These are phyloP conservation scores for Fonsecaea monophora DNA, from an alignment of 2,329 filamentous ascomycete genomes.

Conservation along the genomic window DNA sequence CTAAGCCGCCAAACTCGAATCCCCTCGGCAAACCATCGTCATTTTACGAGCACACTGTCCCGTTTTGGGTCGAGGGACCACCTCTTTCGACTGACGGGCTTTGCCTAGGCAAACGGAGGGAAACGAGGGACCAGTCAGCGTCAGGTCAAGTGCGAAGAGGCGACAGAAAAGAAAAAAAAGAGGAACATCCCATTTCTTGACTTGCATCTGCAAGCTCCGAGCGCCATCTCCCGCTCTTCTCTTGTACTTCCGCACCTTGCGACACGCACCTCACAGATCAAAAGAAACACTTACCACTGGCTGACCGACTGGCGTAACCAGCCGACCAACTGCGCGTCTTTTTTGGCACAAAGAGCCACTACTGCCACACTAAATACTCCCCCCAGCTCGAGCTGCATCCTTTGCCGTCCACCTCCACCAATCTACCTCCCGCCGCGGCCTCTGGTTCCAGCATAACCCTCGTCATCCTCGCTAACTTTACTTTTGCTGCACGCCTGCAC, in stretches of 20 bases:
- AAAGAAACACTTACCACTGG: conserved; percentile 5
- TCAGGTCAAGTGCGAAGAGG: conserved; percentile 3
- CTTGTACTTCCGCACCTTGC: conserved; percentile 22
- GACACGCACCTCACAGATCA: conserved; percentile 16
- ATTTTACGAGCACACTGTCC: conserved; percentile 15
- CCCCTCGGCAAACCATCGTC: conserved; percentile 9
- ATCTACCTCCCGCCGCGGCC: conserved; percentile 27
- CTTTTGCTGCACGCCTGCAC: conserved; percentile 34
- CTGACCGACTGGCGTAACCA: conserved; percentile 22
- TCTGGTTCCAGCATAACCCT: conserved; percentile 30
- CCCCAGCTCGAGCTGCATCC: conserved; percentile 33
- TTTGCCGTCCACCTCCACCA: conserved; percentile 35
- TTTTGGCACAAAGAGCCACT: conserved; percentile 18
- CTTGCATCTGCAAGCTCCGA: conserved; percentile 30
- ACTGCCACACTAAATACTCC: conserved; percentile 18
- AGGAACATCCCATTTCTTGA: conserved; percentile 14
- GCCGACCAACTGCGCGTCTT: conserved; percentile 29
- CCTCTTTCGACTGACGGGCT: conserved; percentile 1
- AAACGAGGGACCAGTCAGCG: conserved; percentile 18
- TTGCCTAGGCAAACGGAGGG: conserved; percentile 8
- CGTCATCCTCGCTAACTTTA: conserved; percentile 36
- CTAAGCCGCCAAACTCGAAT: conserved; percentile 1
- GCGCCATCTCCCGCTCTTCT: conserved; percentile 25
- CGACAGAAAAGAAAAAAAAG: conserved; percentile 6
- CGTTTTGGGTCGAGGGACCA: conserved; percentile 12